phyloP scores from a whole-genome alignment of 2,329 filamentous ascomycete species.

The Lecanicillium sp. region DNA sequence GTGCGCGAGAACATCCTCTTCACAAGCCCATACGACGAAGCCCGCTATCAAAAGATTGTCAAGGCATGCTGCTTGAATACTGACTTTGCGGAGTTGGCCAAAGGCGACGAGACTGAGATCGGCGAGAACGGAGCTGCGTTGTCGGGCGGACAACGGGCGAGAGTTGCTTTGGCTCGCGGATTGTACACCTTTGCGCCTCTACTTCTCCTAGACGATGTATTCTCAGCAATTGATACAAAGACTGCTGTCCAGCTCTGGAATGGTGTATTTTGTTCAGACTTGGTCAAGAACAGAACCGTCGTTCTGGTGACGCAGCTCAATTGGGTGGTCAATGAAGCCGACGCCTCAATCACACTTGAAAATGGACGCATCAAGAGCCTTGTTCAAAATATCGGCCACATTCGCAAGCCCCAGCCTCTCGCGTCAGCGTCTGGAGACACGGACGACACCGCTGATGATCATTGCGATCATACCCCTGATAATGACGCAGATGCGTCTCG shows the following conservation, averaged over 20 bases:
- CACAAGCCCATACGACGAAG: constrained; percentile 41
- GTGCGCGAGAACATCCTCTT: constrained; percentile 52
- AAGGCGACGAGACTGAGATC: constrained; percentile 45
- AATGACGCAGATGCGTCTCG: background rate
- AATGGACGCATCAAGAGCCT: constrained; percentile 35
- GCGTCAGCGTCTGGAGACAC: background rate
- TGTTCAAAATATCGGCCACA: constrained; percentile 40
- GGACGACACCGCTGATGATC: background rate
- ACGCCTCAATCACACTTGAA: constrained; percentile 39
- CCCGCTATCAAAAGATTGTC: constrained; percentile 49
- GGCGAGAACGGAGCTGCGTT: constrained; percentile 50
- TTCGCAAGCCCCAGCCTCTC: constrained; percentile 38
- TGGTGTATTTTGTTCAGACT: constrained; percentile 49
- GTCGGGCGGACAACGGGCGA: constrained; percentile 51
- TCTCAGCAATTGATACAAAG: constrained; percentile 55
- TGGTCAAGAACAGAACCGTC: constrained; percentile 48
- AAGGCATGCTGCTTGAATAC: constrained; percentile 48
- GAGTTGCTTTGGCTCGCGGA: constrained; percentile 50
- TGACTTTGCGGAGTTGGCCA: constrained; percentile 45
- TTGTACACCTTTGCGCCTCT: constrained; percentile 51
- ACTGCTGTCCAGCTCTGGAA: constrained; percentile 53
- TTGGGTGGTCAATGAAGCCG: constrained; percentile 46
- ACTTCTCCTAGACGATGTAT: constrained; percentile 53
- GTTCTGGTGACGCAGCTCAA: constrained; percentile 52
- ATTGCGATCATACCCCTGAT: background rate